These are phyloP conservation scores for Sporothrix phasma DNA, from an alignment of 2,329 filamentous ascomycete species.

Conservation along the genomic window DNA sequence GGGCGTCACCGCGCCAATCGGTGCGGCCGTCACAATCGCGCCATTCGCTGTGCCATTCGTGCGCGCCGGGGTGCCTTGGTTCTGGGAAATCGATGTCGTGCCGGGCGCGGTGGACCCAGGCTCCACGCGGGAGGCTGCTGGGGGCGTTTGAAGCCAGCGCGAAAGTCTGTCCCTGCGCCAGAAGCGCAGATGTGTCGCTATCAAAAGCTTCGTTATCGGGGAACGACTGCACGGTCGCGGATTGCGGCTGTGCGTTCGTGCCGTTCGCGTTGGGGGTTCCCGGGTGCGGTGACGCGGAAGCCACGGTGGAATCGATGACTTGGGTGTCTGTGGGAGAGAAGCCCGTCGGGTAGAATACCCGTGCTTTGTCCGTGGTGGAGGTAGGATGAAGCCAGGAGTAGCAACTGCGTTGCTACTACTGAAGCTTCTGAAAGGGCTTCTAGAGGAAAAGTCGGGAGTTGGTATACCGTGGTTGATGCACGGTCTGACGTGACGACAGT, in stretches of 20 bases:
- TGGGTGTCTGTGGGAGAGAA: constrained; percentile 7
- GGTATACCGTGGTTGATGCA: not conserved
- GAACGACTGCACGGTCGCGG: not conserved
- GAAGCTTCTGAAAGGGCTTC: constrained; percentile 9
- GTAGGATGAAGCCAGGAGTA: constrained; percentile 11
- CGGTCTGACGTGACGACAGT: not conserved
- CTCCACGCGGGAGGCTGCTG: constrained; percentile 19
- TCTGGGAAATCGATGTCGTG: constrained; percentile 10
- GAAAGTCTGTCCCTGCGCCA: constrained; percentile 17
- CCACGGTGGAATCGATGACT: constrained; percentile 8
- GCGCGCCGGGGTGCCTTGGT: constrained; percentile 16
- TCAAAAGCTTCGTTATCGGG: not conserved
- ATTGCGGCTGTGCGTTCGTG: constrained; percentile 6
- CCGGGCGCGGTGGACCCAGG: constrained; percentile 13
- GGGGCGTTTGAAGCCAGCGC: constrained; percentile 20
- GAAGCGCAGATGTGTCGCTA: not conserved
- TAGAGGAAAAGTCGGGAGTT: not conserved
- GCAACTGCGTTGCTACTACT: constrained; percentile 15
- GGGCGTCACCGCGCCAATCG: constrained; percentile 19
- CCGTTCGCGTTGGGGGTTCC: not conserved
- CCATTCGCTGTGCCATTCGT: constrained; percentile 13
- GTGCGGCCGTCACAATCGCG: not conserved
- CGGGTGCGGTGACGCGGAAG: not conserved
- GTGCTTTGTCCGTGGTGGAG: constrained; percentile 16
- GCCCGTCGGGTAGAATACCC: constrained; percentile 14